Evolutionary conservation across 2,329 filamentous ascomycete genomes (phyloP).

Genomic region (Calonectria ilicicola): DNA sequence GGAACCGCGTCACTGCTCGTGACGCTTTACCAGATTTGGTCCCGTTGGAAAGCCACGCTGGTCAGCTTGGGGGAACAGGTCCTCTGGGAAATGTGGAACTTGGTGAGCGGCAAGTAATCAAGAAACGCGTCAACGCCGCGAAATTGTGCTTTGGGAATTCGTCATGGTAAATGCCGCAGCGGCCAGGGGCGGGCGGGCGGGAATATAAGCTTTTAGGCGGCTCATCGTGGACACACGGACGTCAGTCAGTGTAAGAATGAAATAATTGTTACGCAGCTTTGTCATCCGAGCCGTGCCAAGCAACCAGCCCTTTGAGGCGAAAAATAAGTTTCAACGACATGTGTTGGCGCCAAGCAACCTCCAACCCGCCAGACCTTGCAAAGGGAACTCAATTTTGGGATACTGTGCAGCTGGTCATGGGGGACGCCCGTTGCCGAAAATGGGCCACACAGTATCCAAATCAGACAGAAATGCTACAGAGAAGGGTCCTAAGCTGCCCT

Average conservation of each 20-base stretch:
- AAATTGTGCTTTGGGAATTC: background rate
- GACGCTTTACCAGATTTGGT: constrained; percentile 1
- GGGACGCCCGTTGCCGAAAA: background rate
- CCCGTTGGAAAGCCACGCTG: background rate
- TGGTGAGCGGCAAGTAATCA: background rate
- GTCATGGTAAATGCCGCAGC: too few relatives aligned
- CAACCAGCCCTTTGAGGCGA: background rate
- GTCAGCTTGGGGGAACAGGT: background rate
- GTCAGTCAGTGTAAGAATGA: background rate
- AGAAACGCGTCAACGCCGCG: too few relatives aligned
- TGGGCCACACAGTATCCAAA: background rate
- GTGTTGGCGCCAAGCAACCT: background rate
- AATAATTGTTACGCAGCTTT: background rate
- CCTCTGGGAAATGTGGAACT: too few relatives aligned
- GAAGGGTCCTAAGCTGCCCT: background rate
- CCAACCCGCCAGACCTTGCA: background rate
- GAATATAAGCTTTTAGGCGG: too few relatives aligned
- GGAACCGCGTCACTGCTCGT: constrained; percentile 1
- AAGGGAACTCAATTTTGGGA: background rate
- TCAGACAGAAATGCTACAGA: background rate
- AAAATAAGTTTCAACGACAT: background rate
- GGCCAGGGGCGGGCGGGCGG: too few relatives aligned
- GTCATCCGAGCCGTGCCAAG: background rate
- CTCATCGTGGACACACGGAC: too few relatives aligned
- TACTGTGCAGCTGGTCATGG: background rate